Percentiles rank a stretch among this genome's conserved stretches.
Evolutionary conservation across 768 basidiomycete species (phyloP).

Genomic region (Macrocybe gigantea): DNA sequence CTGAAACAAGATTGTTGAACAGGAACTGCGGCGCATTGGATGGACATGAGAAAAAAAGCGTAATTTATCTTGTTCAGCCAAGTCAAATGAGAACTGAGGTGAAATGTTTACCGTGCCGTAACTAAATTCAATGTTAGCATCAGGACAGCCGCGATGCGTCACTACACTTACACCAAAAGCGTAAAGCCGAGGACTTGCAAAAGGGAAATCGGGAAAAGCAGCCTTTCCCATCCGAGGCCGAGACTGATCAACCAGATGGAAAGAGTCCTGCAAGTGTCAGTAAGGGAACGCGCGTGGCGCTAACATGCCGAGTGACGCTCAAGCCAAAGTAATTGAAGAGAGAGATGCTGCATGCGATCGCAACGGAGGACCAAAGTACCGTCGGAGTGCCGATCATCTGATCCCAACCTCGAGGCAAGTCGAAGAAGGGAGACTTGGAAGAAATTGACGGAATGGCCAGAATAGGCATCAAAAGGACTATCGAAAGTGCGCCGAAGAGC

Average conservation of each 20-base stretch:
- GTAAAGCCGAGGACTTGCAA: conserved; percentile 83
- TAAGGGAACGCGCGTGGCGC: conserved; percentile 89
- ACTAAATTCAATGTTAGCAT: conserved; percentile 27
- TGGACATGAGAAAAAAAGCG: conserved; percentile 8
- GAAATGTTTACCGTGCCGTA: conserved; percentile 71
- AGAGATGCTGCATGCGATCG: conserved; percentile 71
- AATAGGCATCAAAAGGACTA: conserved; percentile 75
- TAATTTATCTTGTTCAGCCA: conserved; percentile 4
- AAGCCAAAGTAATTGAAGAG: conserved; percentile 88
- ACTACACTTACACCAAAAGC: conserved; percentile 73
- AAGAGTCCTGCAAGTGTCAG: conserved; percentile 93
- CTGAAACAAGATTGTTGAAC: conserved; percentile 78
- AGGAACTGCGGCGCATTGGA: conserved; percentile 50
- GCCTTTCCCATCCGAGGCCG: conserved; percentile 83
- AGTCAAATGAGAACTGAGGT: conserved; percentile 6
- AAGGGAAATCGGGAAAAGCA: conserved; percentile 76
- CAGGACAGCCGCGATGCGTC: conserved; percentile 4
- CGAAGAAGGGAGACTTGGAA: conserved; percentile 68
- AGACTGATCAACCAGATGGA: conserved; percentile 95
- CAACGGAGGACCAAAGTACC: conserved; percentile 63
- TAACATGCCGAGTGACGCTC: conserved; percentile 89
- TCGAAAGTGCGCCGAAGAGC: conserved; percentile 79
- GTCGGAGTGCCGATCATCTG: conserved; percentile 79
- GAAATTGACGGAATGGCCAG: conserved; percentile 66
- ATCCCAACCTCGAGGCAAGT: conserved; percentile 82